A percentile compares a stretch with the other conserved stretches of the same genome.
phyloP scores from a whole-genome alignment of 2,329 filamentous ascomycete genomes.

The Botrytis medusae region DNA sequence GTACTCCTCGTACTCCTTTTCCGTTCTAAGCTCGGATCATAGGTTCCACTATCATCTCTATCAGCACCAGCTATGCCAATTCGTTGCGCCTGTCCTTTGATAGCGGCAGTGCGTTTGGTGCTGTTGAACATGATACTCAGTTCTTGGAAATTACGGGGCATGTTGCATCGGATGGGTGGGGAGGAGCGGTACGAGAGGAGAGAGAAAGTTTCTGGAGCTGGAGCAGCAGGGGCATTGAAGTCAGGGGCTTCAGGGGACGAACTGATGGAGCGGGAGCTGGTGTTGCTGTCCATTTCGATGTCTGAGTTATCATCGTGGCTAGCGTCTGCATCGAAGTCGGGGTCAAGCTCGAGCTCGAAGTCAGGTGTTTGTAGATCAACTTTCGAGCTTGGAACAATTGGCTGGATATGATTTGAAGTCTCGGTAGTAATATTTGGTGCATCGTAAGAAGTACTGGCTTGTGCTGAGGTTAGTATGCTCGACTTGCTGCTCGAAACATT shows the following conservation, averaged over 20 bases:
- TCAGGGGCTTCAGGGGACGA: slow-evolving; percentile 32
- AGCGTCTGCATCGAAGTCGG: neutral
- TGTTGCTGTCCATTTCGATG: neutral
- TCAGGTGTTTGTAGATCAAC: neutral
- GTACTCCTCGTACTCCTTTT: slow-evolving; percentile 6
- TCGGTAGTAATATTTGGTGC: neutral
- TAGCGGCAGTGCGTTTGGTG: slow-evolving; percentile 26
- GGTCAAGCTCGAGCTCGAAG: neutral
- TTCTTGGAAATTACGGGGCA: slow-evolving; percentile 12
- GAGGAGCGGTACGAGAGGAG: slow-evolving; percentile 31
- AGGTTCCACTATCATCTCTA: slow-evolving; percentile 36
- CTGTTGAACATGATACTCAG: slow-evolving; percentile 27
- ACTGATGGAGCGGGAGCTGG: slow-evolving; percentile 20
- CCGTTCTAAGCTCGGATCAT: slow-evolving; percentile 30
- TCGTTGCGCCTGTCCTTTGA: slow-evolving; percentile 23
- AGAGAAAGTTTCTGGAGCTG: slow-evolving; percentile 23
- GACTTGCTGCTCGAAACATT: neutral
- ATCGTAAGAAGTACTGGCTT: neutral
- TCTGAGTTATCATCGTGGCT: neutral
- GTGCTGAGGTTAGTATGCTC: neutral
- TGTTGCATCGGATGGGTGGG: slow-evolving; percentile 16
- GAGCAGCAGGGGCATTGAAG: slow-evolving; percentile 30
- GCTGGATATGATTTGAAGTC: neutral
- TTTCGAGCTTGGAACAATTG: neutral
- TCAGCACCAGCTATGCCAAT: slow-evolving; percentile 30